Evolutionary conservation across 441 rosid genomes (phyloP), one percentile per base, ranked within the genome.

Genomic region (Rhodomyrtus psidioides): DNA sequence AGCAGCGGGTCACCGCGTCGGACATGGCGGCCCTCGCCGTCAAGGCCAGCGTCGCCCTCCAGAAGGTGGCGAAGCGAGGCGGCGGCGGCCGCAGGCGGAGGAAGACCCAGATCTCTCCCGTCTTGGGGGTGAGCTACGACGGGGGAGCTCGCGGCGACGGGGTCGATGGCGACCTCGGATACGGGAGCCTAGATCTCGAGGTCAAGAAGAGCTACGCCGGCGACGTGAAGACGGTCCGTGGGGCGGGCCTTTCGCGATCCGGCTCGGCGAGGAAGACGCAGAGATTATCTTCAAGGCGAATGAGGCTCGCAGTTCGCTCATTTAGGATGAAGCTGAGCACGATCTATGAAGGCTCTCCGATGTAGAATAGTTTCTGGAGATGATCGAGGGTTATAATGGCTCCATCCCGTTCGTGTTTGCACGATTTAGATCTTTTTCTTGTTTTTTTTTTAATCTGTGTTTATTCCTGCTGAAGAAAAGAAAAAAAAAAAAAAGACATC

Each of bases 1-100:
- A 89, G 51, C 84, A 88, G 86, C 90, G 85, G 75, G 83, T 95
- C 58, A 81, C 92, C 9, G 93, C 98, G 17, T 87, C 95, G 4
- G 96, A 94, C 59, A 95, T 95, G 97, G 97, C 96, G 2, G 96
- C 94, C 34, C 87, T 94, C 34, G 97, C 98, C 5, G 96, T 95
- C 24, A 94, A 92, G 89, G 97, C 96, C 24, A 90, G 93, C 92
- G 81, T 90, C 39, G 95, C 98, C 54, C 86, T 95, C 49, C 91
- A 92, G 81, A 92, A 86, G 17, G 82, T 89, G 2, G 75, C 89
- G 6, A 89, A 89, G 44, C 88, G 85, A 24, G 86, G 76, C 3
- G 53, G 70, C 2, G 53, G 87, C n/a, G 10, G 28, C 12, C 89
- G 92, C 3, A 85, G 86, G 12, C 92, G 89, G n/a, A 91, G 59